These are phyloP conservation scores for Cladosporium sp. DNA, from an alignment of 2,329 filamentous ascomycete genomes.

Conservation along the genomic window DNA sequence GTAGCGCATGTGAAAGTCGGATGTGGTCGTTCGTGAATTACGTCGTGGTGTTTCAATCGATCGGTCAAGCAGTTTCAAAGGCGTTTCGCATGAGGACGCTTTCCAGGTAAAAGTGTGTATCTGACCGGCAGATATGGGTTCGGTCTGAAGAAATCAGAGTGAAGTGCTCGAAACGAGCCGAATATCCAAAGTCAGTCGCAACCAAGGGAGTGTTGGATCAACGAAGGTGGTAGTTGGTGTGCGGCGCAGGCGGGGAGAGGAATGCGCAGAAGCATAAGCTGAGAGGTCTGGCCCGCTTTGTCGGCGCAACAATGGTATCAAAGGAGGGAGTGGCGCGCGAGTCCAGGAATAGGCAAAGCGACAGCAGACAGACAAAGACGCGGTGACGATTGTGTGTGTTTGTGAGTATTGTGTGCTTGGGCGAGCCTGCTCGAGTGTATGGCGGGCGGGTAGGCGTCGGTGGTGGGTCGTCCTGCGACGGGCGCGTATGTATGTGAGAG, in stretches of 20 bases:
- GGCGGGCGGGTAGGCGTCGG: background rate
- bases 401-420: constrained; percentile 1
- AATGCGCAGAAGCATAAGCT: constrained; percentile 12
- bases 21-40: background rate
- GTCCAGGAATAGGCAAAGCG: constrained; percentile 5
- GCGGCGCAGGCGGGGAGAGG: constrained; percentile 5
- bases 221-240: constrained; percentile 4
- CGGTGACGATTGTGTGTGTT: constrained; percentile 4
- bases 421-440: constrained; percentile 1
- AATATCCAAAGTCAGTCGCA: background rate
- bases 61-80: background rate
- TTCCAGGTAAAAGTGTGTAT: constrained; percentile 1
- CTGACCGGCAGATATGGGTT: constrained; percentile 9
- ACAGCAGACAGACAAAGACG: constrained; percentile 2
- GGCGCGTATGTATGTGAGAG: background rate
- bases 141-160: too few relatives aligned
- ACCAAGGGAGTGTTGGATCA: background rate
- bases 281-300: constrained; percentile 6
- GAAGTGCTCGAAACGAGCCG: background rate
- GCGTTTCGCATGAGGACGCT: background rate
- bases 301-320: constrained; percentile 9
- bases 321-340: background rate
- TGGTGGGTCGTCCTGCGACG: constrained; percentile 9
- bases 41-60: background rate
- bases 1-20: background rate